Conservation (phyloP, 2,329 filamentous ascomycete genomes). For the Aspergillus sp. region DNA sequence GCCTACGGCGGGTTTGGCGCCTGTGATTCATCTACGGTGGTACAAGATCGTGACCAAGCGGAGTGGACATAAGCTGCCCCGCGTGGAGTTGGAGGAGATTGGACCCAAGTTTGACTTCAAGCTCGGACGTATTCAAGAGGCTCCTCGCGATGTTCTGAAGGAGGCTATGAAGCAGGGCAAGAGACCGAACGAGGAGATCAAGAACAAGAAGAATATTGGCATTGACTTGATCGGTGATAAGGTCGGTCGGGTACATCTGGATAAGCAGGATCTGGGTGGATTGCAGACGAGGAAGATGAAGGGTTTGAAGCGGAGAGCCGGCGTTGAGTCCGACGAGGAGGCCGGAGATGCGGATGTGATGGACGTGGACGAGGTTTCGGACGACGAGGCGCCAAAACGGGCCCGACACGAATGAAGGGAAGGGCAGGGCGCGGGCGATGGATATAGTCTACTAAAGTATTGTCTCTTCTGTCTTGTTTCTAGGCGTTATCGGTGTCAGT, state of each 20-base stretch:
- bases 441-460: conserved; percentile 8
- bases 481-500: conserved; percentile 1
- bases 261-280: conserved; percentile 80
- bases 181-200: conserved; percentile 53
- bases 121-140: conserved; percentile 75
- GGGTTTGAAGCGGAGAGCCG: conserved; percentile 82
- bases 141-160: conserved; percentile 78
- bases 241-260: conserved; percentile 87
- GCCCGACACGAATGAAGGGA: conserved; percentile 30
- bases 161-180: conserved; percentile 86
- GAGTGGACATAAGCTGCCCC: conserved; percentile 80
- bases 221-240: conserved; percentile 94
- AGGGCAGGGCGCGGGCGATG: neutral
- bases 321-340: conserved; percentile 57
- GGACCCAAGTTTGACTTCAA: conserved; percentile 91
- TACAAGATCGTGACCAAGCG: conserved; percentile 86
- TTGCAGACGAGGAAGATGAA: conserved; percentile 99
- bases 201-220: conserved; percentile 92
- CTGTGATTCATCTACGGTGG: conserved; percentile 65
- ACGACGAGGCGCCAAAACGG: conserved; percentile 37
- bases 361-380: conserved; percentile 42
- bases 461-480: conserved; percentile 19
- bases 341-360: conserved; percentile 51
- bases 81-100: conserved; percentile 93
- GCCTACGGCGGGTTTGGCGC: conserved; percentile 40